These are phyloP conservation scores for Fusarium mundagurra DNA, from an alignment of 2,329 filamentous ascomycete genomes.

Conservation along the genomic window DNA sequence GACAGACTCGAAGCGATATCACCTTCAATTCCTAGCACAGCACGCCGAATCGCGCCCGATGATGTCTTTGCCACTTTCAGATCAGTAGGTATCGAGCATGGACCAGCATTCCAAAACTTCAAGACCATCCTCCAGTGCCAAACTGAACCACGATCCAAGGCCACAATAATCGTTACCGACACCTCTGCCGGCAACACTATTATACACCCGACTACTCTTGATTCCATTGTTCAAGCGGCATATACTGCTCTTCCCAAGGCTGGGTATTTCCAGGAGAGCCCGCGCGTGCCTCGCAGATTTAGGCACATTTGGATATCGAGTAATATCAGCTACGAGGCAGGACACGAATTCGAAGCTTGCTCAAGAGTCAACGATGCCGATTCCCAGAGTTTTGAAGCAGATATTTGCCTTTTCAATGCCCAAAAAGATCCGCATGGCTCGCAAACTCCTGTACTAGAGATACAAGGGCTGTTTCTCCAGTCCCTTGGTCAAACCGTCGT, in stretches of 20 bases:
- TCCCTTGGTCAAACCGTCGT: not conserved
- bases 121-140: not conserved
- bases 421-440: accelerated
- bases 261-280: not conserved
- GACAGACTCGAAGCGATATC: not conserved
- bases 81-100: not conserved
- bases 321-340: not conserved
- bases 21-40: not conserved
- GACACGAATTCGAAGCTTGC: not conserved
- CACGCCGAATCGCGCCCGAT: not conserved
- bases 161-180: not conserved
- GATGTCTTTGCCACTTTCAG: not conserved
- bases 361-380: not conserved
- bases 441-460: not conserved
- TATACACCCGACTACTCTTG: not conserved
- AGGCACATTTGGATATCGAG: not conserved
- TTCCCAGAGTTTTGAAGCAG: not conserved
- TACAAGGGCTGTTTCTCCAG: not conserved
- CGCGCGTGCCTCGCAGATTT: not conserved
- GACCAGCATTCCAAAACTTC: not conserved
- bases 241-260: not conserved
- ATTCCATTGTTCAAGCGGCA: not conserved
- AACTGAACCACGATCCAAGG: not conserved
- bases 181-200: not conserved
- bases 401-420: not conserved